A percentile compares a stretch with the other conserved stretches of the same genome.
Evolutionary conservation across 1,139 yeast genomes (phyloP).

Genomic region (Oligophagozyma castellii): DNA sequence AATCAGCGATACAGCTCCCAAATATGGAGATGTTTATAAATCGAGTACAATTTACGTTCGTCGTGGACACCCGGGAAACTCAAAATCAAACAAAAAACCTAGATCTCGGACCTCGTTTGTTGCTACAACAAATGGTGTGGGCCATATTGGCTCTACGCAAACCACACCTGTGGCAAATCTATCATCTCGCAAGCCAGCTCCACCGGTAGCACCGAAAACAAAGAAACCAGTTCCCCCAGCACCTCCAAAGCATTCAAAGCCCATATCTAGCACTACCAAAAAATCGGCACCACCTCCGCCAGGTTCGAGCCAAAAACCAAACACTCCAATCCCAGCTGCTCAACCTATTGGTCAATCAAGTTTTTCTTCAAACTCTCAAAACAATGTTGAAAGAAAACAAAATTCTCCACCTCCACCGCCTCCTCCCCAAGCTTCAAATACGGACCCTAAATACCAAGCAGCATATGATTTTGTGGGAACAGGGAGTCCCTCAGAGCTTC

Average conservation of each 20-base stretch:
- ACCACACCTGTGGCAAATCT: neutral
- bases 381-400: slow-evolving; percentile 14
- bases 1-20: slow-evolving; percentile 46
- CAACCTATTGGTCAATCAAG: slow-evolving; percentile 5
- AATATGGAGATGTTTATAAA: slow-evolving; percentile 62
- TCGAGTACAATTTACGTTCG: slow-evolving; percentile 82
- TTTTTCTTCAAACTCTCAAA: slow-evolving; percentile 23
- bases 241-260: slow-evolving; percentile 1
- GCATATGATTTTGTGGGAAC: slow-evolving; percentile 87
- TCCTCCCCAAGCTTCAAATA: slow-evolving; percentile 42
- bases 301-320: slow-evolving; percentile 15
- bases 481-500: slow-evolving; percentile 68
- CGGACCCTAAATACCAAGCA: slow-evolving; percentile 71
- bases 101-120: too few species aligned
- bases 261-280: slow-evolving; percentile 11
- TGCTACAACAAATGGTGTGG: too few species aligned
- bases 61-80: slow-evolving; percentile 63
- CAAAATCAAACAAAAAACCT: slow-evolving; percentile 64
- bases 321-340: slow-evolving; percentile 12
- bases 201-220: slow-evolving; percentile 1
- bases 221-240: slow-evolving; percentile 1
- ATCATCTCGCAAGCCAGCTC: slow-evolving; percentile 1
- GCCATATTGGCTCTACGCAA: slow-evolving; percentile 1
- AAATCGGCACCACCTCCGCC: slow-evolving; percentile 26
- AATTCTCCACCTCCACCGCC: slow-evolving; percentile 63